A percentile compares a stretch with the other conserved stretches of the same genome.
These are phyloP conservation scores for Aspergillus nomiae DNA, from an alignment of 2,329 filamentous ascomycete genomes.

Conservation along the genomic window DNA sequence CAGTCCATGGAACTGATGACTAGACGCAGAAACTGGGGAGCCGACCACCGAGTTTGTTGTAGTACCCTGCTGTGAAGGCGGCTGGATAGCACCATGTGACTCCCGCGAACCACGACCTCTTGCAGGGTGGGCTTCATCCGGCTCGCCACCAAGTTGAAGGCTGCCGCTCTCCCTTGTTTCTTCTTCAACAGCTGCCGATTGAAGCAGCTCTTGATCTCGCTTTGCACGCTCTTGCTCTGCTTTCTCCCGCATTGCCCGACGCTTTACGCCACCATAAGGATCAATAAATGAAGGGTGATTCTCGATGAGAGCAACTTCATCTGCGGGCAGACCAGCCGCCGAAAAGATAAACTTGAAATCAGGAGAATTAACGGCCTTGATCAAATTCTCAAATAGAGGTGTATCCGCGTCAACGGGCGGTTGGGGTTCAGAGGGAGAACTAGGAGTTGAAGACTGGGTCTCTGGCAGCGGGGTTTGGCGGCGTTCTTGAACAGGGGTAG, in stretches of 20 bases:
- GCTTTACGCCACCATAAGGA: slow-evolving; percentile 75
- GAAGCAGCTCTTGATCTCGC: slow-evolving; percentile 56
- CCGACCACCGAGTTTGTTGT: slow-evolving; percentile 45
- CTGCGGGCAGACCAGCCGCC: slow-evolving; percentile 44
- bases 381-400: slow-evolving; percentile 41
- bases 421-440: slow-evolving; percentile 22
- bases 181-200: slow-evolving; percentile 60
- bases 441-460: slow-evolving; percentile 20
- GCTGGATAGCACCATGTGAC: slow-evolving; percentile 69
- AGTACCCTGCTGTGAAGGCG: slow-evolving; percentile 70
- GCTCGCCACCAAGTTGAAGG: slow-evolving; percentile 86
- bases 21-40: slow-evolving; percentile 42
- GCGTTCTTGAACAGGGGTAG: slow-evolving; percentile 26
- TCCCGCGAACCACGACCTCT: slow-evolving; percentile 54
- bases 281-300: slow-evolving; percentile 80
- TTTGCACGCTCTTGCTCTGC: slow-evolving; percentile 62
- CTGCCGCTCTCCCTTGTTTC: slow-evolving; percentile 82
- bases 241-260: slow-evolving; percentile 74
- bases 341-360: slow-evolving; percentile 60
- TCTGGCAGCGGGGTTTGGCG: slow-evolving; percentile 28
- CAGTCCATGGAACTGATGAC: slow-evolving; percentile 54
- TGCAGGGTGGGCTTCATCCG: slow-evolving; percentile 71
- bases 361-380: slow-evolving; percentile 51
- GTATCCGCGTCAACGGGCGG: slow-evolving; percentile 27
- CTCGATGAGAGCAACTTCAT: slow-evolving; percentile 55